Conservation (phyloP, 2,329 filamentous ascomycete genomes). For the Lachnellula arida region DNA sequence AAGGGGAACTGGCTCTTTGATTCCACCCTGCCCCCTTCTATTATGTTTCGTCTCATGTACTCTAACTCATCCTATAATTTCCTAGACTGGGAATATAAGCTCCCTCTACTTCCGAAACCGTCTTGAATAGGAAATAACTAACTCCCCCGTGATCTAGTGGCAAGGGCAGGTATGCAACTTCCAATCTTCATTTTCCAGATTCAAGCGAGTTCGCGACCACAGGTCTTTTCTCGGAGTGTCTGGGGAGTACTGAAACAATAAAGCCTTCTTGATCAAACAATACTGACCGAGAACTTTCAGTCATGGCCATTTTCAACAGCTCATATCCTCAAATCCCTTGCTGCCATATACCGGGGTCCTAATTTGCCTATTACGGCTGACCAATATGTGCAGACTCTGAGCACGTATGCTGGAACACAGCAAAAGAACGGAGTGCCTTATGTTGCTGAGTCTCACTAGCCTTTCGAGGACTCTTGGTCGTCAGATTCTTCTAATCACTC, state of each 20-base stretch:
- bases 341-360: constrained; percentile 32
- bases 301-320: constrained; percentile 43
- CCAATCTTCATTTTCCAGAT: too few species aligned
- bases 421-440: constrained; percentile 40
- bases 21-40: too few species aligned
- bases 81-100: too few species aligned
- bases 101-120: too few species aligned
- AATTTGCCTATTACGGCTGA: constrained; percentile 34
- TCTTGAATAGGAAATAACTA: too few species aligned
- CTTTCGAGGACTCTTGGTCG: constrained; percentile 34
- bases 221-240: too few species aligned
- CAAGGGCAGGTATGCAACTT: constrained; percentile 28
- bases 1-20: too few species aligned
- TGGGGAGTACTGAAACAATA: too few species aligned
- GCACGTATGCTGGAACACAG: constrained; percentile 38
- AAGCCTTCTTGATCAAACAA: too few species aligned
- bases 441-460: constrained; percentile 41
- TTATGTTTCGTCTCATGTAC: too few species aligned
- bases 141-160: constrained; percentile 26
- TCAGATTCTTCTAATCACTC: constrained; percentile 36
- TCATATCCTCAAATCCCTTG: constrained; percentile 39
- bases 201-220: too few species aligned
- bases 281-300: constrained; percentile 15
- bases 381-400: constrained; percentile 36
- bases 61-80: too few species aligned